Percentiles rank a stretch among this genome's conserved stretches.
These are phyloP conservation scores for Neurospora sp. DNA, from an alignment of 2,329 filamentous ascomycete genomes.

Conservation along the genomic window DNA sequence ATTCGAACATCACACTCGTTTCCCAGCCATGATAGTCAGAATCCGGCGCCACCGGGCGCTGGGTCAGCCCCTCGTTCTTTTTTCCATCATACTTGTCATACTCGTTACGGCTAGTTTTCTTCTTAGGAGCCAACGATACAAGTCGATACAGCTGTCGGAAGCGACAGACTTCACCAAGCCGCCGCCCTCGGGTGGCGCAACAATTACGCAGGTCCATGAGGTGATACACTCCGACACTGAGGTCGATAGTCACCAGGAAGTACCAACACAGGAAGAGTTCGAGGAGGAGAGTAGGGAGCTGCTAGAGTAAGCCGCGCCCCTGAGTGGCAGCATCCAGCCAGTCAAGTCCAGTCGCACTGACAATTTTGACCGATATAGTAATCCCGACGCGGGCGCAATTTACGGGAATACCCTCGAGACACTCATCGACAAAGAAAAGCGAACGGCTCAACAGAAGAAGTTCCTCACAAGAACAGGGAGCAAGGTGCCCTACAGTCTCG, in stretches of 20 bases:
- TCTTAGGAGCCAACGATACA: background rate
- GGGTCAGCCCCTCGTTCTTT: background rate
- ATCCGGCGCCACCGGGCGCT: background rate
- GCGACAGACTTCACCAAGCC: background rate
- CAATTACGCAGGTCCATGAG: background rate
- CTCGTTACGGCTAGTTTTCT: background rate
- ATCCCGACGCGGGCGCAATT: constrained; percentile 39
- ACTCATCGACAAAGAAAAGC: constrained; percentile 30
- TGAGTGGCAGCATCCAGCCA: background rate
- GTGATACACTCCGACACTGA: background rate
- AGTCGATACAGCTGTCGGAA: background rate
- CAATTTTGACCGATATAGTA: constrained; percentile 20
- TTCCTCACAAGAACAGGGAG: constrained; percentile 19
- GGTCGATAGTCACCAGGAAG: background rate
- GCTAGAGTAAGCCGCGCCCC: constrained; percentile 21
- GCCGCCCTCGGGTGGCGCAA: background rate
- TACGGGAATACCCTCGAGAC: constrained; percentile 46
- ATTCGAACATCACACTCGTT: background rate
- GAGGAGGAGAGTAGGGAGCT: constrained; percentile 32
- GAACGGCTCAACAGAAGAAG: constrained; percentile 20
- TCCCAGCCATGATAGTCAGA: background rate
- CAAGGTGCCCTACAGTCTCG: constrained; percentile 28
- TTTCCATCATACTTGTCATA: background rate
- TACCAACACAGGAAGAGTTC: constrained; percentile 17
- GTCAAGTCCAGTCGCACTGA: background rate